Evolutionary conservation across 805 yeast genomes (phyloP).

Genomic region (Candida golubevii): DNA sequence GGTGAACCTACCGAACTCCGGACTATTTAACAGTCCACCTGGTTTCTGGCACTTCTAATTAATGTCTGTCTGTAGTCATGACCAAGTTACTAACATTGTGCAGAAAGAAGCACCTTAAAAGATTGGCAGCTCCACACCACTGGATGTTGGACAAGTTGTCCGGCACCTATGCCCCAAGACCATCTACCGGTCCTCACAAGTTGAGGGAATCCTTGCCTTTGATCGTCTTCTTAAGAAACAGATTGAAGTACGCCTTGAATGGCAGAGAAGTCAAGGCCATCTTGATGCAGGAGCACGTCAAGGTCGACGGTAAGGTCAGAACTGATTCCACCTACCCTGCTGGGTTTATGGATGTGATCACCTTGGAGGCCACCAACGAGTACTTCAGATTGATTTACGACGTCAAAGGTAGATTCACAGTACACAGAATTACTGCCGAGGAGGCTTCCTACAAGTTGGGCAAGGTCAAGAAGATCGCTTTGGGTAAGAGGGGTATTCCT

Average conservation of each 20-base stretch:
- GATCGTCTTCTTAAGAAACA: conserved; percentile 95
- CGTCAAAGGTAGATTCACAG: conserved; percentile 98
- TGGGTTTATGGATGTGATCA: conserved; percentile 98
- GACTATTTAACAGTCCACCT: too few relatives aligned
- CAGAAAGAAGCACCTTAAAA: conserved; percentile 98
- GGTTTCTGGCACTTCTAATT: conserved; percentile 2
- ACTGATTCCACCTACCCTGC: conserved; percentile 98
- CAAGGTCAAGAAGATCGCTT: conserved; percentile 96
- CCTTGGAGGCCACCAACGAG: conserved; percentile 97
- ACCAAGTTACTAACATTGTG: conserved; percentile 23
- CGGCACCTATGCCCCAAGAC: conserved; percentile 99
- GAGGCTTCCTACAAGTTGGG: conserved; percentile 98
- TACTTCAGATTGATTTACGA: conserved; percentile 99
- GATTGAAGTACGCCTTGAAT: conserved; percentile 97
- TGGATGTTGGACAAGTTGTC: conserved; percentile 99
- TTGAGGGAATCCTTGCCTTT: conserved; percentile 97
- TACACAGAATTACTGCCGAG: conserved; percentile 98
- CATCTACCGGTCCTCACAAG: conserved; percentile 99
- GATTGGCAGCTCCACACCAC: conserved; percentile 99
- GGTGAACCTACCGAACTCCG: too few relatives aligned
- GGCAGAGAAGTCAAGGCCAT: conserved; percentile 99
- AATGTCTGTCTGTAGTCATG: conserved; percentile 5
- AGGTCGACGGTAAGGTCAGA: conserved; percentile 99
- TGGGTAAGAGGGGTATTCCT: conserved; percentile 98
- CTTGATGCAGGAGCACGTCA: conserved; percentile 96